Percentiles rank a stretch among this genome's conserved stretches.
phyloP scores from a whole-genome alignment of 257 asterid genomes.

The Anisodus tanguticus region DNA sequence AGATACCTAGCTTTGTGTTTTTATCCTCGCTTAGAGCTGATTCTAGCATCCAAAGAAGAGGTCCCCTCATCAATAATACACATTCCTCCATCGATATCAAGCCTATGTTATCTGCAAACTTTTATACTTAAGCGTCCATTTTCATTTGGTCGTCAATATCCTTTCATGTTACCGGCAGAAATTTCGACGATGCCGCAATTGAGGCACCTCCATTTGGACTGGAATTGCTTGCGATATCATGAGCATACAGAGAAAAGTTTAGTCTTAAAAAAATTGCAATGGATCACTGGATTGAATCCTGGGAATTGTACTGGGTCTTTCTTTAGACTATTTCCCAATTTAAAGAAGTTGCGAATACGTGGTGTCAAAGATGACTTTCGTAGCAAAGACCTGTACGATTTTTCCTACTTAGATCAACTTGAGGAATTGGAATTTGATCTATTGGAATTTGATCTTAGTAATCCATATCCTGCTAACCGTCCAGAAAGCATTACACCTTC shows the following conservation, averaged over 20 bases:
- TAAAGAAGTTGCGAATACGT: conserved; percentile 35
- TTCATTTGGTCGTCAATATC: fast-evolving
- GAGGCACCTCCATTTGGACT: conserved; percentile 30
- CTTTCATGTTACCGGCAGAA: conserved; percentile 29
- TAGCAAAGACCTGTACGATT: not conserved
- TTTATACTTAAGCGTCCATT: not conserved
- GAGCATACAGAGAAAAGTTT: conserved; percentile 23
- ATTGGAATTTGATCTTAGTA: not conserved
- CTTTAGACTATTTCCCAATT: conserved; percentile 32
- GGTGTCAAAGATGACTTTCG: not conserved
- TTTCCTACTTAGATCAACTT: conserved; percentile 32
- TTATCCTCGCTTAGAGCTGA: not conserved
- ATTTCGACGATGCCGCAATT: conserved; percentile 32
- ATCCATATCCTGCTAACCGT: not conserved
- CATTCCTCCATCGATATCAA: not conserved
- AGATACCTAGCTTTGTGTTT: conserved; percentile 25
- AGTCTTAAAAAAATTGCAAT: conserved; percentile 2
- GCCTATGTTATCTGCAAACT: conserved; percentile 16
- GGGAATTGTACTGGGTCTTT: conserved; percentile 21
- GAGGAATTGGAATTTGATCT: conserved; percentile 34
- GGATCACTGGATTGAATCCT: conserved; percentile 29
- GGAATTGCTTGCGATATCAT: not conserved
- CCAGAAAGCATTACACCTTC: not conserved
- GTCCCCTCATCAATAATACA: not conserved
- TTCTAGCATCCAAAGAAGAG: not conserved